These are phyloP conservation scores for Globisporangium parvum DNA, from an alignment of 352 stramenopile species.

Conservation along the genomic window DNA sequence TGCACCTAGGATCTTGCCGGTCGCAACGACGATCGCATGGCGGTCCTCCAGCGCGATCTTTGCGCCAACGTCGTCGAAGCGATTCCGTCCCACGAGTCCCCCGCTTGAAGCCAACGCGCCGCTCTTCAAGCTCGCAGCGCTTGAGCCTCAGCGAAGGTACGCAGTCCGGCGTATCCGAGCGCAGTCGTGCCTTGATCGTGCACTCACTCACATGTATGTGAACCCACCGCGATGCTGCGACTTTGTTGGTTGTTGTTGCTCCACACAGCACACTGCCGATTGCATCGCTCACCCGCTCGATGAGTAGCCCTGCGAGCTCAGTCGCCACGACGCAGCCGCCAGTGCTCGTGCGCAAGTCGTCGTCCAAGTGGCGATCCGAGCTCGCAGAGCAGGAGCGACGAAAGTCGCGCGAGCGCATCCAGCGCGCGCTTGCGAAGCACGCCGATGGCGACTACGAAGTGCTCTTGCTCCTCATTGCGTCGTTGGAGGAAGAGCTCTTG, in stretches of 20 bases:
- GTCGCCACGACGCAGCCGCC: slow-evolving; percentile 14
- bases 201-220: not conserved
- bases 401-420: slow-evolving; percentile 61
- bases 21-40: slow-evolving; percentile 18
- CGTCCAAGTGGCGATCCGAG: slow-evolving; percentile 54
- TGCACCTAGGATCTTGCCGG: slow-evolving; percentile 11
- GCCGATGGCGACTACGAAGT: slow-evolving; percentile 58
- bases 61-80: slow-evolving; percentile 8
- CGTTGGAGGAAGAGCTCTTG: slow-evolving; percentile 77
- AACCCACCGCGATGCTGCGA: not conserved
- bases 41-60: slow-evolving; percentile 13
- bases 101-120: not conserved
- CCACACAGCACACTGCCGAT: slow-evolving; percentile 7
- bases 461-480: slow-evolving; percentile 50
- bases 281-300: slow-evolving; percentile 1
- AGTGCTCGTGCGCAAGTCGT: slow-evolving; percentile 33
- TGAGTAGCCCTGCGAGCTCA: slow-evolving; percentile 5
- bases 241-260: not conserved
- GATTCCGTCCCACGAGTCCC: slow-evolving; percentile 5
- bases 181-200: no score
- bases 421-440: slow-evolving; percentile 44
- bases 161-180: not conserved
- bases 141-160: slow-evolving; percentile 9
- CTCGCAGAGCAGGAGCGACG: slow-evolving; percentile 45
- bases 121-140: slow-evolving; percentile 2